Conservation (phyloP, 2,329 filamentous ascomycete species). For the Pseudophaeomoniella oleicola region DNA sequence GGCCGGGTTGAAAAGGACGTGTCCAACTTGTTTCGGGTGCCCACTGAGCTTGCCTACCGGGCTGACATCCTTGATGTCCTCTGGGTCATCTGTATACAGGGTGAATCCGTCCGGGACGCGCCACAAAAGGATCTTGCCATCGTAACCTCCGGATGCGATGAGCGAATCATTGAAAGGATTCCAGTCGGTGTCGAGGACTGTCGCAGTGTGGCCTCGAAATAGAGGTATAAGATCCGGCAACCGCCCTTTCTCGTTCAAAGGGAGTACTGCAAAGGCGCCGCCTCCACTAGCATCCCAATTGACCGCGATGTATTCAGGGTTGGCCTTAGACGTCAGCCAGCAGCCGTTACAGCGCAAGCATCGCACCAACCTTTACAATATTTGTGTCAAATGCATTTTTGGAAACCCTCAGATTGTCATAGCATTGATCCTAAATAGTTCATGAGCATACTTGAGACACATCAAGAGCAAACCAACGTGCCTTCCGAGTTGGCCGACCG, state of each 20-base stretch:
- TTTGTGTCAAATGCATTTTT: conserved; percentile 99
- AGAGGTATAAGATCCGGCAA: conserved; percentile 84
- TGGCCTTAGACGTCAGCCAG: conserved; percentile 46
- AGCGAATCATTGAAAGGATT: conserved; percentile 91
- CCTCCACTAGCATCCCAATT: conserved; percentile 97
- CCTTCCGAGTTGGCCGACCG: conserved; percentile 83
- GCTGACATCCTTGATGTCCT: conserved; percentile 67
- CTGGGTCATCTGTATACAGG: conserved; percentile 58
- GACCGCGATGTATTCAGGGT: conserved; percentile 88
- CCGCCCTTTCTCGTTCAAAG: conserved; percentile 76
- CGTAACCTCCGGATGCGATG: conserved; percentile 87
- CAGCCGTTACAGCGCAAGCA: conserved; percentile 14
- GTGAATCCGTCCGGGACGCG: conserved; percentile 80
- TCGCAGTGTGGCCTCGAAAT: conserved; percentile 89
- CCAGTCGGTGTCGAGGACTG: conserved; percentile 97
- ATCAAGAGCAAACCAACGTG: conserved; percentile 15
- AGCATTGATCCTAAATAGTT: conserved; percentile 69
- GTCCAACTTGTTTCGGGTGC: conserved; percentile 91
- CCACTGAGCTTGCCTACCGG: conserved; percentile 72
- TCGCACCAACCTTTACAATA: conserved; percentile 66
- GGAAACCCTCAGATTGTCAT: conserved; percentile 93
- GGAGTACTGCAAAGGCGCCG: conserved; percentile 92
- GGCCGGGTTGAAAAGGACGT: conserved; percentile 93
- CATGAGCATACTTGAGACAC: neutral
- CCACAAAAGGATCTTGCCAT: conserved; percentile 95